Conservation (phyloP, 352 stramenopile species). For the Phytopythium mirpurense region DNA sequence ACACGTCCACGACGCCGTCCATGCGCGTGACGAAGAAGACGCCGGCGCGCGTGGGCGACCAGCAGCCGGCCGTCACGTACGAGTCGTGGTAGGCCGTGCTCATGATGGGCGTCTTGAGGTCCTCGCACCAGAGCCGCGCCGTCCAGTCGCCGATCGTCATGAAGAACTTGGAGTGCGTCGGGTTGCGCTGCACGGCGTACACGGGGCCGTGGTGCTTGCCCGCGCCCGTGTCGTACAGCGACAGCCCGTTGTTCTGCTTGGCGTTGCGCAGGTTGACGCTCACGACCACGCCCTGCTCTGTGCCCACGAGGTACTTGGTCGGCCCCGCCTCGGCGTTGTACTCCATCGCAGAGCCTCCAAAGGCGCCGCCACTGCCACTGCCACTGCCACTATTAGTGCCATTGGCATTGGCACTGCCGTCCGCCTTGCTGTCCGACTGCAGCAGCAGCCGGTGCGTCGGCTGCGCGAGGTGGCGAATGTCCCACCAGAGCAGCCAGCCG, state of each 20-base stretch:
- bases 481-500: slow-evolving; percentile 91
- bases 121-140: slow-evolving; percentile 94
- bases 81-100: slow-evolving; percentile 95
- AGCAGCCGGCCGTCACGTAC: slow-evolving; percentile 96
- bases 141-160: slow-evolving; percentile 97
- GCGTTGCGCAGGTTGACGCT: slow-evolving; percentile 95
- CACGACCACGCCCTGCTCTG: slow-evolving; percentile 94
- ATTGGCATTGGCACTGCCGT: background rate
- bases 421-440: slow-evolving; percentile 41
- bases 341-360: slow-evolving; percentile 93
- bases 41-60: slow-evolving; percentile 92
- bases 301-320: slow-evolving; percentile 97
- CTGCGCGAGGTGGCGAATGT: slow-evolving; percentile 84
- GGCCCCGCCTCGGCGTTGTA: slow-evolving; percentile 96
- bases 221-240: slow-evolving; percentile 91
- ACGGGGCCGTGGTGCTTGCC: slow-evolving; percentile 96
- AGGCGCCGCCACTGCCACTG: slow-evolving; percentile 69
- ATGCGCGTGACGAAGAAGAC: slow-evolving; percentile 97
- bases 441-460: slow-evolving; percentile 79
- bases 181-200: slow-evolving; percentile 95
- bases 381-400: no score
- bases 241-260: slow-evolving; percentile 97
- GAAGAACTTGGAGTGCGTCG: slow-evolving; percentile 98
- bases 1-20: slow-evolving; percentile 97
- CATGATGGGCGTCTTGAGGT: slow-evolving; percentile 97